Percentiles rank a stretch among this genome's conserved stretches.
phyloP scores from a whole-genome alignment of 306 rosid genomes.

The Lithocarpus polystachyus region DNA sequence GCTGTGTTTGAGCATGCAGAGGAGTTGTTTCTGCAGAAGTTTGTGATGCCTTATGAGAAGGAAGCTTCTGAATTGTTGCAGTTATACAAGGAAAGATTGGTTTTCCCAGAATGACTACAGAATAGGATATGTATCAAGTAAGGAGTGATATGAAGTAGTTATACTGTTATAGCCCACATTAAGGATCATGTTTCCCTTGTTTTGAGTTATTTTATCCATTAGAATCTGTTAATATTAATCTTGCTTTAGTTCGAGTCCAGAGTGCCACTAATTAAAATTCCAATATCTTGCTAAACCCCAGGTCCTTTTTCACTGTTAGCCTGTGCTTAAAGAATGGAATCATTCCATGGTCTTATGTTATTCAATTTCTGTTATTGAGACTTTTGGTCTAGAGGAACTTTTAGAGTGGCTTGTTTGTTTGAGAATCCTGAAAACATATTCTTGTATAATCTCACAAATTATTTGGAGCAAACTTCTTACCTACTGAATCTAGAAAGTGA shows the following conservation, averaged over 20 bases:
- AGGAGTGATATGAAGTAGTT: not conserved
- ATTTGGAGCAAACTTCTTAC: no score
- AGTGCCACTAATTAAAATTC: not conserved
- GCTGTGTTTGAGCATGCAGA: not conserved
- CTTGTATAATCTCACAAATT: no score
- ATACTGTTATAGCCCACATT: not conserved
- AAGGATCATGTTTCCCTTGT: no score
- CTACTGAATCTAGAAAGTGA: no score
- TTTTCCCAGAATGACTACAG: not conserved
- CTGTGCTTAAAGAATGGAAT: slow-evolving; percentile 32
- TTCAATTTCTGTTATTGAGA: slow-evolving; percentile 18
- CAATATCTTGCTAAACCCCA: not conserved
- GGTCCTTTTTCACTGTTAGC: slow-evolving; percentile 6
- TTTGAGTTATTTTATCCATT: not conserved
- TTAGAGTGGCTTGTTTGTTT: not conserved
- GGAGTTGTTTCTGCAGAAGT: slow-evolving; percentile 13
- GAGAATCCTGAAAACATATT: no score
- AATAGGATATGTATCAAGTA: not conserved
- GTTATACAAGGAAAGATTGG: slow-evolving; percentile 21
- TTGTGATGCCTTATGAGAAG: slow-evolving; percentile 16
- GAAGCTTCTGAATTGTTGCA: slow-evolving; percentile 27
- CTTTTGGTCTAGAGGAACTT: slow-evolving; percentile 10
- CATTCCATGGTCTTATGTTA: slow-evolving; percentile 25
- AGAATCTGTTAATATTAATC: not conserved
- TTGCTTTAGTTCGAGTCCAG: not conserved